These are phyloP conservation scores for Breynia disticha DNA, from an alignment of 441 rosid species.

Conservation along the genomic window DNA sequence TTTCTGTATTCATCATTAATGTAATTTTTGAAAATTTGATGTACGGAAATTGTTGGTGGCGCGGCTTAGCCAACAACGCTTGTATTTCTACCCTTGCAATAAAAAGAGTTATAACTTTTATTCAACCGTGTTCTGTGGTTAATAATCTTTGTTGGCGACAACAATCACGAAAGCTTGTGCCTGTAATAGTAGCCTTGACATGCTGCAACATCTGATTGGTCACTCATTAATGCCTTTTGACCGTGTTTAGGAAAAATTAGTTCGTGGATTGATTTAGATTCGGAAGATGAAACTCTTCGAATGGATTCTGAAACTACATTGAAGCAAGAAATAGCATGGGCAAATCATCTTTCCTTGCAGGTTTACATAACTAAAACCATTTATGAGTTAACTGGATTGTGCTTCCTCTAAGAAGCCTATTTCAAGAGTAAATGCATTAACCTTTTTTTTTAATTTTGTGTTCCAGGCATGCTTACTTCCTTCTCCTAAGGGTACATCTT, in stretches of 20 bases:
- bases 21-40: too few relatives aligned
- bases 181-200: not conserved
- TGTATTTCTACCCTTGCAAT: too few relatives aligned
- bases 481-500: constrained; percentile 63
- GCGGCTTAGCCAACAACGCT: too few relatives aligned
- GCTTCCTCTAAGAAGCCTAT: not conserved
- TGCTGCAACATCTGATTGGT: not conserved
- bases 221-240: not conserved
- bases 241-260: constrained; percentile 63
- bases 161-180: not conserved
- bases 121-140: too few relatives aligned
- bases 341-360: constrained; percentile 91
- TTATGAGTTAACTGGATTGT: not conserved
- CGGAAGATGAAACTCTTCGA: constrained; percentile 67
- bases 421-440: constrained; percentile 15
- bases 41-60: too few relatives aligned
- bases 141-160: too few relatives aligned
- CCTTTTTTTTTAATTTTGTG: constrained; percentile 18
- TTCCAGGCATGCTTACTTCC: constrained; percentile 96
- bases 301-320: constrained; percentile 84
- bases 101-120: too few relatives aligned
- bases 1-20: too few relatives aligned
- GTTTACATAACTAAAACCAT: constrained; percentile 19
- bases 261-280: constrained; percentile 93
- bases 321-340: constrained; percentile 98